Conservation (phyloP, 208 protist species). For the Wallacemonas sp. region DNA sequence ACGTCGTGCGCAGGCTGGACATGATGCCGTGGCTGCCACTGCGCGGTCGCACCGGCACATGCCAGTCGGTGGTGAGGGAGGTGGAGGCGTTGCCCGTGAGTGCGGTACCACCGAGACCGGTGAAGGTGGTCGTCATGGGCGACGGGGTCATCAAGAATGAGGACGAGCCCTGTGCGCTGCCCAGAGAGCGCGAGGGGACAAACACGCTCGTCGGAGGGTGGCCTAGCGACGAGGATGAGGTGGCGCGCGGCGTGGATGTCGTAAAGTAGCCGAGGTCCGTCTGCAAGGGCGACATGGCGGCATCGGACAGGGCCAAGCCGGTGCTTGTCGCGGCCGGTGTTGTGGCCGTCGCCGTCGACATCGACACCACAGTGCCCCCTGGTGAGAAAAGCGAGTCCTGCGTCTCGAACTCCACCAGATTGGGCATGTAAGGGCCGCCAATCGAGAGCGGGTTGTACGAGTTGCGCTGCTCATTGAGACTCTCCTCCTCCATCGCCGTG, state of each 20-base stretch:
- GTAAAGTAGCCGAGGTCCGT: not conserved
- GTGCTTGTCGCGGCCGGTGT: not conserved
- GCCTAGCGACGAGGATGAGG: not conserved
- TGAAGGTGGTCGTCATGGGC: not conserved
- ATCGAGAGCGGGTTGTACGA: conserved; percentile 4
- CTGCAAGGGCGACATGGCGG: not conserved
- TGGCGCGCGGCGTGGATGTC: not conserved
- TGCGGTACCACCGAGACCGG: not conserved
- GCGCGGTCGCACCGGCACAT: not conserved
- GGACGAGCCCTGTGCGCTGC: not conserved
- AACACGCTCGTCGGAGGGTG: not conserved
- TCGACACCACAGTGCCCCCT: conserved; percentile 6
- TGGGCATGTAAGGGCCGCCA: not conserved
- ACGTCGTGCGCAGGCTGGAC: conserved; percentile 9
- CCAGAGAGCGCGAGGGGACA: not conserved
- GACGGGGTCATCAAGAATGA: not conserved
- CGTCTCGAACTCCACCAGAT: not conserved
- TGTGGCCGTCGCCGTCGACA: not conserved
- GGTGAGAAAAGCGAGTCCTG: conserved; percentile 7
- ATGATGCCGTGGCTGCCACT: conserved; percentile 2
- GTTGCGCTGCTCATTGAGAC: not conserved
- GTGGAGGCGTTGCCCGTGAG: not conserved
- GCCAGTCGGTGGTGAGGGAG: not conserved
- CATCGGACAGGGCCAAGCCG: not conserved
- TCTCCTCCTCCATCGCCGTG: not conserved